Percentiles rank a stretch among this genome's conserved stretches.
These are phyloP conservation scores for Nigrospora osmanthi DNA, from an alignment of 2,329 filamentous ascomycete species.

Conservation along the genomic window DNA sequence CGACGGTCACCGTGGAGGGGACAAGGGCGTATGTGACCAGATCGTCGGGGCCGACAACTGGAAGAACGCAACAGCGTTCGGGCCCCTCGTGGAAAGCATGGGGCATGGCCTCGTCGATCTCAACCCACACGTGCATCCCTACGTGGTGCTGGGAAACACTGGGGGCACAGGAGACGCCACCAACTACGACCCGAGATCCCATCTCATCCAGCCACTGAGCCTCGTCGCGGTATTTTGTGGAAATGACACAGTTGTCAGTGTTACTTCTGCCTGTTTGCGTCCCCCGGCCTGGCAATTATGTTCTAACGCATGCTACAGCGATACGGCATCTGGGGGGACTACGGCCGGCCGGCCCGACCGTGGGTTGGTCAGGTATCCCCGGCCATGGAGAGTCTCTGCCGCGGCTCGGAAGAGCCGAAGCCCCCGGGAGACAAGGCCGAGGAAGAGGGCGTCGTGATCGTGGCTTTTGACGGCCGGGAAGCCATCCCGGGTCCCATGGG, in stretches of 20 bases:
- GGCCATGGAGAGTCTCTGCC: not conserved
- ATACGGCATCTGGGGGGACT: not conserved
- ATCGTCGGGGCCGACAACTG: too few relatives aligned
- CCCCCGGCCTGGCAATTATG: too few relatives aligned
- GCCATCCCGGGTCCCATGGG: not conserved
- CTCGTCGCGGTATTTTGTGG: constrained; percentile 36
- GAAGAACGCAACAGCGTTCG: constrained; percentile 30
- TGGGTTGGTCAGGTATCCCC: not conserved
- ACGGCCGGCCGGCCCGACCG: not conserved
- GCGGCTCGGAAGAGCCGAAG: not conserved
- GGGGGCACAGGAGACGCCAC: constrained; percentile 21
- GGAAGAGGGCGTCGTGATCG: not conserved
- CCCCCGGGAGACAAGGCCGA: not conserved
- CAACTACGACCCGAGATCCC: constrained; percentile 30
- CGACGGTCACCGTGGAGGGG: too few relatives aligned
- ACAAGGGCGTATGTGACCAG: too few relatives aligned
- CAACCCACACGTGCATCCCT: constrained; percentile 42
- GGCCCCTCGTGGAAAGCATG: constrained; percentile 25
- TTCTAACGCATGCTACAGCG: not conserved
- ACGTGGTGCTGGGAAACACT: constrained; percentile 46
- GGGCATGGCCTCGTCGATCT: constrained; percentile 32
- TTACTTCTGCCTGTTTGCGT: not conserved
- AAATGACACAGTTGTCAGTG: not conserved
- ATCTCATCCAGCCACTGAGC: constrained; percentile 39
- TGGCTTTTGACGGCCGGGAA: not conserved